phyloP scores from a whole-genome alignment of 495 filamentous ascomycete species.

The Penicillium flavigenum region DNA sequence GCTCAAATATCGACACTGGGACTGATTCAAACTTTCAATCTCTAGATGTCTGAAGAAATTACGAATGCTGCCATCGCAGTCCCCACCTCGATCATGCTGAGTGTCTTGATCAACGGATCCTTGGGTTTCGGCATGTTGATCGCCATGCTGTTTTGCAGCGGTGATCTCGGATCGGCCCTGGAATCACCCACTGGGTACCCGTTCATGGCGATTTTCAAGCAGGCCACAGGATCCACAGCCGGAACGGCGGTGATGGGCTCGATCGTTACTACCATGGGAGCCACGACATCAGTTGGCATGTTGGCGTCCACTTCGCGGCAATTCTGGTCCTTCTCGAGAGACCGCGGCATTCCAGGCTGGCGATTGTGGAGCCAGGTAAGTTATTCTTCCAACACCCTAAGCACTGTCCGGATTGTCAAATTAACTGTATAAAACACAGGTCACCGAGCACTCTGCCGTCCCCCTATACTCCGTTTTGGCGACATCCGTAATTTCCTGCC shows the following conservation, averaged over 20 bases:
- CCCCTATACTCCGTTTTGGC: slow-evolving; percentile 44
- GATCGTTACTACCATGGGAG: slow-evolving; percentile 43
- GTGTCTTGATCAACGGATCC: slow-evolving; percentile 48
- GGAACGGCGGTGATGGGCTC: slow-evolving; percentile 47
- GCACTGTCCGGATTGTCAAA: slow-evolving; percentile 19
- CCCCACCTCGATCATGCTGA: slow-evolving; percentile 47
- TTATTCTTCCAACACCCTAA: background rate
- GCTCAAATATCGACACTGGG: no score
- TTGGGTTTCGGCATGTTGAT: slow-evolving; percentile 52
- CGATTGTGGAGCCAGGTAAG: slow-evolving; percentile 44
- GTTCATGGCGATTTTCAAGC: slow-evolving; percentile 52
- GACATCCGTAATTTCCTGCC: slow-evolving; percentile 32
- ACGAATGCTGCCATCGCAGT: slow-evolving; percentile 45
- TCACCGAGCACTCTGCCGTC: slow-evolving; percentile 21
- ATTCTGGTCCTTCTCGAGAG: slow-evolving; percentile 56
- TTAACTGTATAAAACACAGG: slow-evolving; percentile 14
- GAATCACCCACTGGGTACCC: slow-evolving; percentile 42
- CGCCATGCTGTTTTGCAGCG: slow-evolving; percentile 48
- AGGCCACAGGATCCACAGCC: slow-evolving; percentile 38
- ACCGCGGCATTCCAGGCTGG: slow-evolving; percentile 52
- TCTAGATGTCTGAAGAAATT: slow-evolving; percentile 56
- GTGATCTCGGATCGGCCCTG: slow-evolving; percentile 42
- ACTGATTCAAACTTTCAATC: background rate
- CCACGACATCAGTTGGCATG: slow-evolving; percentile 45
- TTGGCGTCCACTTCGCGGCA: slow-evolving; percentile 52